These are phyloP conservation scores for Apodospora peruviana DNA, from an alignment of 495 filamentous ascomycete genomes.

Conservation along the genomic window DNA sequence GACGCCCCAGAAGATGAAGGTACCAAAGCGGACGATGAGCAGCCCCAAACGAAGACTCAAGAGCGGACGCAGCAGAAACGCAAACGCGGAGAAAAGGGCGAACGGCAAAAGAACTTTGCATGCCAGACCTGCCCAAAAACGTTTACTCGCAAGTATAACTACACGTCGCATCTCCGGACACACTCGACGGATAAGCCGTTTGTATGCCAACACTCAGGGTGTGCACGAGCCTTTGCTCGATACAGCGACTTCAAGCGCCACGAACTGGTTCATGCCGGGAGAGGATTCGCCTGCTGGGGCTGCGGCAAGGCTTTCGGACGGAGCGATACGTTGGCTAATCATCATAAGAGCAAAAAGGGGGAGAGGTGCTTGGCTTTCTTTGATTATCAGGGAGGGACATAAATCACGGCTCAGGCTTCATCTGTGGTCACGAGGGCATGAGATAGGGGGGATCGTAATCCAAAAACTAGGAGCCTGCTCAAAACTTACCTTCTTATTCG, in stretches of 20 bases:
- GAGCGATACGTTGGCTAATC: slow-evolving; percentile 18
- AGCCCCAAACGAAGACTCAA: slow-evolving; percentile 9
- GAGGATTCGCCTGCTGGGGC: slow-evolving; percentile 30
- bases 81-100: slow-evolving; percentile 22
- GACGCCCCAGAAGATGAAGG: neutral
- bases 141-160: slow-evolving; percentile 21
- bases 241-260: slow-evolving; percentile 40
- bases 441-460: too few relatives aligned
- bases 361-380: too few relatives aligned
- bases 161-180: slow-evolving; percentile 19
- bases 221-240: too few relatives aligned
- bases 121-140: slow-evolving; percentile 19
- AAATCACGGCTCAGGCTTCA: too few relatives aligned
- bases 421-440: too few relatives aligned
- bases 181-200: neutral
- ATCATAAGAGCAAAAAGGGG: slow-evolving; percentile 24
- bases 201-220: too few relatives aligned
- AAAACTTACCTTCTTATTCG: too few relatives aligned
- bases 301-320: slow-evolving; percentile 20
- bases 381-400: too few relatives aligned
- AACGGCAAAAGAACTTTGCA: slow-evolving; percentile 40
- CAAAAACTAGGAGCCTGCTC: too few relatives aligned
- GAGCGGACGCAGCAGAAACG: neutral
- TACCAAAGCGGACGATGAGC: neutral
- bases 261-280: slow-evolving; percentile 37